These are phyloP conservation scores for Exophiala alcalophila DNA, from an alignment of 2,329 filamentous ascomycete species.

Conservation along the genomic window DNA sequence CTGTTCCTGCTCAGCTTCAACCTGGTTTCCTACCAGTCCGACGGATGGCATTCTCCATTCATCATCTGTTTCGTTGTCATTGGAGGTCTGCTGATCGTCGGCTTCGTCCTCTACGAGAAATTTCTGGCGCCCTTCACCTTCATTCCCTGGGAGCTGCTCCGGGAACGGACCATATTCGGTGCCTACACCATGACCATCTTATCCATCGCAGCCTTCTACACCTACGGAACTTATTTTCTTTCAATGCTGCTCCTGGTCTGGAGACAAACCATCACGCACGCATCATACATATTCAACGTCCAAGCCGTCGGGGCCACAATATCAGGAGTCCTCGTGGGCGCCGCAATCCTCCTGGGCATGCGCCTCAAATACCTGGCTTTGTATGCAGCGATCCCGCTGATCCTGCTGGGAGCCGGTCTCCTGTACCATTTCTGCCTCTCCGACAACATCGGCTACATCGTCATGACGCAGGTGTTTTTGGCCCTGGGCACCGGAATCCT, in stretches of 20 bases:
- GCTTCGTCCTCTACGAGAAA: constrained; percentile 55
- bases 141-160: constrained; percentile 51
- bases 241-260: constrained; percentile 55
- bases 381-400: constrained; percentile 50
- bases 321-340: constrained; percentile 44
- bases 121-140: constrained; percentile 52
- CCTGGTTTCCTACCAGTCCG: constrained; percentile 43
- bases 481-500: constrained; percentile 51
- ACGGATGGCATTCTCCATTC: constrained; percentile 47
- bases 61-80: constrained; percentile 53
- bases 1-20: constrained; percentile 66
- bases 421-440: constrained; percentile 54
- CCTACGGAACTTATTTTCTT: constrained; percentile 52
- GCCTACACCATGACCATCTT: constrained; percentile 49
- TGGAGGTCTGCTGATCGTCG: constrained; percentile 52
- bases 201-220: constrained; percentile 49
- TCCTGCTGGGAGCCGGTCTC: constrained; percentile 49
- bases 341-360: constrained; percentile 47
- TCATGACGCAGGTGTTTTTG: constrained; percentile 55
- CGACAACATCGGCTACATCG: constrained; percentile 48
- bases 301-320: constrained; percentile 55
- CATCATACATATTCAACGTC: constrained; percentile 45
- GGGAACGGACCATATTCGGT: constrained; percentile 49
- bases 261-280: constrained; percentile 40
- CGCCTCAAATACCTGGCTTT: constrained; percentile 52